A percentile compares a stretch with the other conserved stretches of the same genome.
These are phyloP conservation scores for Malus hybrid DNA, from an alignment of 331 rosid genomes.

Conservation along the genomic window DNA sequence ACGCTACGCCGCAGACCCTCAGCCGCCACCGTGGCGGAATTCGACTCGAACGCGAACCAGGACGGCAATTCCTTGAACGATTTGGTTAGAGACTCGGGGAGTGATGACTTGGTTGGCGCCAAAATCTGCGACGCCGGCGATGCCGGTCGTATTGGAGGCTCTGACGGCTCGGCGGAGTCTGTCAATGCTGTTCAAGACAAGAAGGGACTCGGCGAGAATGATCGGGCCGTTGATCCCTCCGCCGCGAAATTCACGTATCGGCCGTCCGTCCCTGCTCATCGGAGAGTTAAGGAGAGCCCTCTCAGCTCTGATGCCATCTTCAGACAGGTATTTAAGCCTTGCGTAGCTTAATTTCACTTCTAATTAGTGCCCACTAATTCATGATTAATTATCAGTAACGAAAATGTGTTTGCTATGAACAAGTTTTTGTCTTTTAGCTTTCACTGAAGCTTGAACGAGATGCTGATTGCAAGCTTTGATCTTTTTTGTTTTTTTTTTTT, in stretches of 20 bases:
- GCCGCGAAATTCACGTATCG: conserved; percentile 39
- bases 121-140: conserved; percentile 22
- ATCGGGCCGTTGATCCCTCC: conserved; percentile 21
- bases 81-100: conserved; percentile 19
- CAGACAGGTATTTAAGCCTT: conserved; percentile 47
- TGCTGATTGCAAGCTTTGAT: neutral
- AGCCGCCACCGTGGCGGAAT: conserved; percentile 10
- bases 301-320: conserved; percentile 82
- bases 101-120: conserved; percentile 19
- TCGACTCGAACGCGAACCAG: conserved; percentile 18
- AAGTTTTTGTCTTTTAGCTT: neutral
- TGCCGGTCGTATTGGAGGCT: conserved; percentile 24
- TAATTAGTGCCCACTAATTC: neutral
- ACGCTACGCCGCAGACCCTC: conserved; percentile 43
- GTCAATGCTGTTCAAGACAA: conserved; percentile 4
- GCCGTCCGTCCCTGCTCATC: conserved; percentile 82
- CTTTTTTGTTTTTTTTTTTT: neutral
- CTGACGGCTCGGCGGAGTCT: conserved; percentile 5
- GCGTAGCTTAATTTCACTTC: neutral
- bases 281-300: conserved; percentile 73
- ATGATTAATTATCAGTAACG: neutral
- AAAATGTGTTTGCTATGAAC: neutral
- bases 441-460: neutral
- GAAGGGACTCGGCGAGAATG: conserved; percentile 12
- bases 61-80: conserved; percentile 22